These are phyloP conservation scores for Xeromyces bisporus DNA, from an alignment of 495 filamentous ascomycete genomes.

Conservation along the genomic window DNA sequence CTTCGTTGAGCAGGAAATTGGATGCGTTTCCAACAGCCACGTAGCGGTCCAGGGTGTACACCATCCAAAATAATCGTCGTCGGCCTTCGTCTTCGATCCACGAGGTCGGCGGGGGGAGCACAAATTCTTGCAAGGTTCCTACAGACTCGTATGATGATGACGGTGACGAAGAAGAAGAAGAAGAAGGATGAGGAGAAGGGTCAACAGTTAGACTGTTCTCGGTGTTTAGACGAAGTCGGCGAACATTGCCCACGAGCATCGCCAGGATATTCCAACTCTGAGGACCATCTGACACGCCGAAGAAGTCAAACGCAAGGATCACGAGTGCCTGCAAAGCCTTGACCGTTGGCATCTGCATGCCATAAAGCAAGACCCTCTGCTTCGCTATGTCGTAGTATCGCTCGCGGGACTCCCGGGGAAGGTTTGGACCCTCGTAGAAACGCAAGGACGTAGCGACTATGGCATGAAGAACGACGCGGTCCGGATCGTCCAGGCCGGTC, in stretches of 20 bases:
- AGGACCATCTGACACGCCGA: constrained; percentile 52
- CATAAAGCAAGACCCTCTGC: constrained; percentile 52
- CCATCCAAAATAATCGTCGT: constrained; percentile 61
- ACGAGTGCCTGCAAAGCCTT: constrained; percentile 60
- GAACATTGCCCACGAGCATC: constrained; percentile 51
- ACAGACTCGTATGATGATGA: constrained; percentile 45
- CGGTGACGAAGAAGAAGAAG: no score
- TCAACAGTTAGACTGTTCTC: constrained; percentile 47
- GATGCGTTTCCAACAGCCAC: constrained; percentile 60
- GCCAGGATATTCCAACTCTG: constrained; percentile 63
- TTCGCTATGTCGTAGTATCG: constrained; percentile 52
- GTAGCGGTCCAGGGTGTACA: constrained; percentile 60
- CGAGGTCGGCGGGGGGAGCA: constrained; percentile 50
- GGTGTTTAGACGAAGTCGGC: constrained; percentile 53
- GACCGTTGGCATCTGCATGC: constrained; percentile 56
- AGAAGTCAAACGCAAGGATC: constrained; percentile 50
- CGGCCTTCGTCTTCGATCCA: constrained; percentile 63
- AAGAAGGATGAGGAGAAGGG: constrained; percentile 40
- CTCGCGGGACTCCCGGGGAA: constrained; percentile 40
- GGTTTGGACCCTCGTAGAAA: constrained; percentile 43
- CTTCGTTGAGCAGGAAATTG: constrained; percentile 56
- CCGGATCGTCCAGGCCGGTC: constrained; percentile 44
- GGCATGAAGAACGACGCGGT: constrained; percentile 53
- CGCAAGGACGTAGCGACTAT: constrained; percentile 57
- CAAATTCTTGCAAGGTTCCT: constrained; percentile 48